A percentile compares a stretch with the other conserved stretches of the same genome.
phyloP scores from a whole-genome alignment of 2,329 filamentous ascomycete genomes.

The Zymoseptoria crescenta region DNA sequence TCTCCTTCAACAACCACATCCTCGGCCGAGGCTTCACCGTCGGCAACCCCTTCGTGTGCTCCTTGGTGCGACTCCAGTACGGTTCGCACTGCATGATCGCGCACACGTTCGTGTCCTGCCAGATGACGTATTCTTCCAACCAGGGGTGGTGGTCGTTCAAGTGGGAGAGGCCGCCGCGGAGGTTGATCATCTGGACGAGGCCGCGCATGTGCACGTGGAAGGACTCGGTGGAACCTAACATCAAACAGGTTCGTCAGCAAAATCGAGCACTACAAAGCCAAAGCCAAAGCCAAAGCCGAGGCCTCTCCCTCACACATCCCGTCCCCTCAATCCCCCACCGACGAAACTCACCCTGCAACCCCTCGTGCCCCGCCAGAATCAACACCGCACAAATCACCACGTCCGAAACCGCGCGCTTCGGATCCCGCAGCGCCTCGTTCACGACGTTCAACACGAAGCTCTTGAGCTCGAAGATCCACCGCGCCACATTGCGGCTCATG shows the following conservation, averaged over 20 bases:
- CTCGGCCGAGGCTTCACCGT: not conserved
- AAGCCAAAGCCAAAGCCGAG: no score
- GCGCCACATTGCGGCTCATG: not conserved
- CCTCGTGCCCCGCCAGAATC: conserved; percentile 5
- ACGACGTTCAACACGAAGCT: conserved; percentile 11
- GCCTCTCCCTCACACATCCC: no score
- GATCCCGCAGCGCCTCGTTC: conserved; percentile 19
- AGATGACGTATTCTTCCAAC: conserved; percentile 2
- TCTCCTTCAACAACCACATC: conserved; percentile 4
- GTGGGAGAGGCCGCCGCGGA: conserved; percentile 2
- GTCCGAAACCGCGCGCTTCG: conserved; percentile 12
- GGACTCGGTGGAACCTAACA: not conserved
- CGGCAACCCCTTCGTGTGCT: not conserved
- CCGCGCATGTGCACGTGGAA: conserved; percentile 7
- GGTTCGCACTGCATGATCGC: not conserved
- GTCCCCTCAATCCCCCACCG: no score
- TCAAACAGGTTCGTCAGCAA: no score
- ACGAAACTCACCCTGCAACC: not conserved
- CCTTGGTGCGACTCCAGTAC: not conserved
- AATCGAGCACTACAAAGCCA: no score
- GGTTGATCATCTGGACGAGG: conserved; percentile 1
- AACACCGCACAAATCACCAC: conserved; percentile 11
- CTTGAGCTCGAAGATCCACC: conserved; percentile 5
- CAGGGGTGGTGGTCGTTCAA: not conserved
- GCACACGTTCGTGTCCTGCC: conserved; percentile 6